Evolutionary conservation across 2,329 filamentous ascomycete genomes (phyloP).

Genomic region (Talaromyces sp.): DNA sequence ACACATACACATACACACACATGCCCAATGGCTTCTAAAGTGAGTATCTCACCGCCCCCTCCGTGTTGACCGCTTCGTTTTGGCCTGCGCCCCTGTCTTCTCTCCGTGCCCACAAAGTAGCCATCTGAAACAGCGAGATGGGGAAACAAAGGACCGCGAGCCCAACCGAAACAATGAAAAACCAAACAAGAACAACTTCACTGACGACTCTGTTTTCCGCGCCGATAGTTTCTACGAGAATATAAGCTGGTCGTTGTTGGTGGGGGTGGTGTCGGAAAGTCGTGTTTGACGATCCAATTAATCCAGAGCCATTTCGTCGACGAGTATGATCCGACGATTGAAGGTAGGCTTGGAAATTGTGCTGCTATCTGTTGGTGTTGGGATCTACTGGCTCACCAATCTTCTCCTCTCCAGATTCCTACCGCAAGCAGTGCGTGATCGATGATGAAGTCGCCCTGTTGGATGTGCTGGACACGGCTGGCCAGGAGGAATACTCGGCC

Average conservation of each 20-base stretch:
- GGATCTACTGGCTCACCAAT: neutral
- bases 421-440: conserved; percentile 99
- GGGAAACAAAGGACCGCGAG: neutral
- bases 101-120: neutral
- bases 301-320: conserved; percentile 97
- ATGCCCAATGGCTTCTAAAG: conserved; percentile 13
- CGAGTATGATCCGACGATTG: conserved; percentile 98
- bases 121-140: neutral
- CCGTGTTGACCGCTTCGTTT: neutral
- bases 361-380: neutral
- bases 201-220: conserved; percentile 15
- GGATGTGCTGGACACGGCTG: conserved; percentile 95
- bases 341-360: conserved; percentile 54
- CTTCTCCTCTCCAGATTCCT: conserved; percentile 64
- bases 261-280: conserved; percentile 97
- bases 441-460: conserved; percentile 96
- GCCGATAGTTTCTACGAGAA: conserved; percentile 69
- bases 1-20: neutral
- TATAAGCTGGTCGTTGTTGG: conserved; percentile 97
- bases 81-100: neutral
- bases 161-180: neutral
- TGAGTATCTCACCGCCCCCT: neutral
- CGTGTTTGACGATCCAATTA: conserved; percentile 95
- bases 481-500: conserved; percentile 97
- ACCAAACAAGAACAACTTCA: neutral